Evolutionary conservation across 2,329 filamentous ascomycete species (phyloP), one percentile per base, ranked within the genome.

Genomic region (Pseudocercospora cruenta): DNA sequence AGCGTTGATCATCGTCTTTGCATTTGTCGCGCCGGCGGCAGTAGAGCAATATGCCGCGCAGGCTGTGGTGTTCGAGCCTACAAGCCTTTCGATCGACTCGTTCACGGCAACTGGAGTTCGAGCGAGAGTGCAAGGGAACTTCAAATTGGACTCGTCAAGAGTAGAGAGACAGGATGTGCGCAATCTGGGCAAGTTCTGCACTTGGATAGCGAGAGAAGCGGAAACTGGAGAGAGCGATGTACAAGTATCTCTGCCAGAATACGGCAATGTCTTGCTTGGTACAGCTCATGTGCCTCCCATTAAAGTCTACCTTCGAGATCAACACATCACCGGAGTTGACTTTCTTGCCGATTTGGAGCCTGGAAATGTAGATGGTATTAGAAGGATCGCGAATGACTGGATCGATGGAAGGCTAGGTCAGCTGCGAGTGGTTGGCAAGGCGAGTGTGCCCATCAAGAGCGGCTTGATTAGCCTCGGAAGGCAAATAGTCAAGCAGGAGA

Each of bases 31-130:
- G 0, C 94, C 94, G 1, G 88, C 90, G 16, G 87, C 90, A 7
- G 87, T 96, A 10, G 88, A 96, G 79, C 87, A 92, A 76, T 99
- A 99, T 79, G 92, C 91, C 58, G 90, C 94, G 79, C 85, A 94
- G 78, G 92, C 94, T 2, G 85, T 90, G 24, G 88, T 94, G 19
- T 87, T 99, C 70, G 88, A 94, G 75, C 92, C 95, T 1, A 93
- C 90, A 5, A 91, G 90, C 71, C 80, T 99, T 21, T 93, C 93
- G 1, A 88, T 99, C 66, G 91, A 95, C 74, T 92, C 91, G 1
- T 91, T 97, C 70, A 97, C 93, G 0, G 76, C 87, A 7, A 85
- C 89, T 65, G 94, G 95, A 12, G 87, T 97, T 8, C 87, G 86
- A 67, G 91, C 92, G 33, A 89, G 93, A 69, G 84, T 99, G 55